Evolutionary conservation across 164 flowering plant genomes (phyloP).

Genomic region (Hamamelis virginiana): DNA sequence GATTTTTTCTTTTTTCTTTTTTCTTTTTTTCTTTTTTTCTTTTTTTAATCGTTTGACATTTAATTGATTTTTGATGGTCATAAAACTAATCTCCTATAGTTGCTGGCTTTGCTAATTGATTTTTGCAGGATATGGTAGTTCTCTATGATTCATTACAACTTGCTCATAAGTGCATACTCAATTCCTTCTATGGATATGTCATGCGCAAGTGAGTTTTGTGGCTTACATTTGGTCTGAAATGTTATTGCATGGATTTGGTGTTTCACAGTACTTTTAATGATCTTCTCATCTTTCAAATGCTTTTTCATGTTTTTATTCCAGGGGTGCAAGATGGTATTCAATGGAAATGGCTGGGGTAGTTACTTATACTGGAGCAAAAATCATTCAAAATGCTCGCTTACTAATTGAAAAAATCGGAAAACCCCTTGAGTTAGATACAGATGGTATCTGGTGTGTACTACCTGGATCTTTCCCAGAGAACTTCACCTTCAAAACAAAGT

Average conservation of each 20-base stretch:
- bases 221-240: slow-evolving; percentile 4
- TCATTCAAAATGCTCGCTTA: slow-evolving; percentile 96
- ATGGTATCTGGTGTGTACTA: slow-evolving; percentile 98
- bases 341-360: slow-evolving; percentile 99
- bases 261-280: not conserved
- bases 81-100: not conserved
- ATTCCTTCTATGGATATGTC: slow-evolving; percentile 98
- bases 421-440: slow-evolving; percentile 97
- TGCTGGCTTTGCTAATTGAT: slow-evolving; percentile 12
- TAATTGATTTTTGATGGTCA: not conserved
- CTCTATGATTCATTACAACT: slow-evolving; percentile 97
- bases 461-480: slow-evolving; percentile 99
- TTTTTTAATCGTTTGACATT: slow-evolving; percentile 6
- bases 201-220: slow-evolving; percentile 89
- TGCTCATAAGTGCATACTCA: slow-evolving; percentile 98
- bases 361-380: slow-evolving; percentile 98
- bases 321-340: slow-evolving; percentile 99
- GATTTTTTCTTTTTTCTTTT: too few species aligned
- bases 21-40: too few species aligned
- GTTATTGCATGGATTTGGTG: slow-evolving; percentile 4
- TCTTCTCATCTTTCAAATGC: slow-evolving; percentile 10
- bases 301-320: slow-evolving; percentile 26
- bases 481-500: slow-evolving; percentile 89
- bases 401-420: slow-evolving; percentile 93
- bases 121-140: slow-evolving; percentile 92